Conservation (phyloP, 345 rosid genomes). For the Combretum micranthum region DNA sequence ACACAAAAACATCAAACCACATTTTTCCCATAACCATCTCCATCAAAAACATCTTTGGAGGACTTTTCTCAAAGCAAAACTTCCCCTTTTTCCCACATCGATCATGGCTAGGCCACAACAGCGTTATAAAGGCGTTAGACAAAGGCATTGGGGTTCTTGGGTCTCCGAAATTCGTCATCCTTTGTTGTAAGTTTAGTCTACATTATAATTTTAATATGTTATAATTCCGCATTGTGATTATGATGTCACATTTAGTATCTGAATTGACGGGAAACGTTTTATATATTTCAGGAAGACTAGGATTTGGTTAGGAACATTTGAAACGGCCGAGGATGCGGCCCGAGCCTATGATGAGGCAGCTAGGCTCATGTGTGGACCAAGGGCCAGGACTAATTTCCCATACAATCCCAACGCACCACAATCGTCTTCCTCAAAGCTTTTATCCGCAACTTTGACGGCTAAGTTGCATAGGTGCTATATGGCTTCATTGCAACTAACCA, state of each 20-base stretch:
- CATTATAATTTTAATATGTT: background rate
- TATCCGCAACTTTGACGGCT: conserved; percentile 85
- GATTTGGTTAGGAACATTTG: conserved; percentile 96
- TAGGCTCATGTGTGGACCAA: conserved; percentile 91
- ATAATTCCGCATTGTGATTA: background rate
- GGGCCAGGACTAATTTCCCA: conserved; percentile 92
- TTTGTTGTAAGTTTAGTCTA: conserved; percentile 41
- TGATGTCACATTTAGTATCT: background rate
- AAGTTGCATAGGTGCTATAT: conserved; percentile 88
- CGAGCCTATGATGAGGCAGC: conserved; percentile 97
- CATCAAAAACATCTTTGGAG: conserved; percentile 37
- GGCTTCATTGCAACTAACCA: conserved; percentile 88
- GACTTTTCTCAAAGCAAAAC: conserved; percentile 18
- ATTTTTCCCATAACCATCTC: background rate
- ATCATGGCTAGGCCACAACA: conserved; percentile 93
- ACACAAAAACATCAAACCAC: conserved; percentile 7
- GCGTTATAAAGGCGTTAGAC: conserved; percentile 91
- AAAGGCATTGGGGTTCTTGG: conserved; percentile 99
- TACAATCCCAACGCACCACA: conserved; percentile 62
- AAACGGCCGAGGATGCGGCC: conserved; percentile 96
- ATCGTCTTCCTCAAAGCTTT: conserved; percentile 73
- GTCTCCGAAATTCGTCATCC: conserved; percentile 99
- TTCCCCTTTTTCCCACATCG: conserved; percentile 35
- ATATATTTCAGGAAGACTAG: conserved; percentile 70
- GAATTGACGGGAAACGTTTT: conserved; percentile 13